phyloP scores from a whole-genome alignment of 2,329 filamentous ascomycete genomes.

The Pseudohalonectria lignicola region DNA sequence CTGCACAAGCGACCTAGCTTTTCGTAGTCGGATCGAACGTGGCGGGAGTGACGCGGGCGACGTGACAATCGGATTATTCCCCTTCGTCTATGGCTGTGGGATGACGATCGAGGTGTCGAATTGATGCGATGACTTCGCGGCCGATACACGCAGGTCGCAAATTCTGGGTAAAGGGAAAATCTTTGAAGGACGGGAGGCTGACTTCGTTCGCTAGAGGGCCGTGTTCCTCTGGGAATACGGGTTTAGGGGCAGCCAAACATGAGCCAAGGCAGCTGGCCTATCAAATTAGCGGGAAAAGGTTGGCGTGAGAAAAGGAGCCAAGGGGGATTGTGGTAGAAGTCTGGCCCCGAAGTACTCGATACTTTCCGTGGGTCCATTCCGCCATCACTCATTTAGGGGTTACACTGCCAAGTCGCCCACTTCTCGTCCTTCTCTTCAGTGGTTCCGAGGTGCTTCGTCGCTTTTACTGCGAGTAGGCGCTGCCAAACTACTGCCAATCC shows the following conservation, averaged over 20 bases:
- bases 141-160: not conserved
- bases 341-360: not conserved
- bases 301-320: not conserved
- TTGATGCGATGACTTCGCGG: not conserved
- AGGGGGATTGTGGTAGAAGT: not conserved
- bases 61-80: not conserved
- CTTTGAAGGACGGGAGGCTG: too few species aligned
- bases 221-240: not conserved
- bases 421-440: not conserved
- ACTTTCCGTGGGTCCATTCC: conserved; percentile 1
- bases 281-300: not conserved
- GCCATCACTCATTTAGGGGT: conserved; percentile 1
- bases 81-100: too few species aligned
- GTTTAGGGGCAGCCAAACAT: not conserved
- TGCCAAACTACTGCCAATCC: too few species aligned
- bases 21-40: not conserved
- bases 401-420: not conserved
- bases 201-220: not conserved
- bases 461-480: too few species aligned
- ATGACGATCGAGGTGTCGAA: too few species aligned
- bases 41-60: not conserved
- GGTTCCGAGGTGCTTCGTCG: too few species aligned
- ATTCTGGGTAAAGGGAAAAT: too few species aligned
- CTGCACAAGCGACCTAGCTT: not conserved
- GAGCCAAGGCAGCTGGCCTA: not conserved